These are phyloP conservation scores for Yamadazyma taylorii DNA, from an alignment of 1,139 yeast species.

Conservation along the genomic window DNA sequence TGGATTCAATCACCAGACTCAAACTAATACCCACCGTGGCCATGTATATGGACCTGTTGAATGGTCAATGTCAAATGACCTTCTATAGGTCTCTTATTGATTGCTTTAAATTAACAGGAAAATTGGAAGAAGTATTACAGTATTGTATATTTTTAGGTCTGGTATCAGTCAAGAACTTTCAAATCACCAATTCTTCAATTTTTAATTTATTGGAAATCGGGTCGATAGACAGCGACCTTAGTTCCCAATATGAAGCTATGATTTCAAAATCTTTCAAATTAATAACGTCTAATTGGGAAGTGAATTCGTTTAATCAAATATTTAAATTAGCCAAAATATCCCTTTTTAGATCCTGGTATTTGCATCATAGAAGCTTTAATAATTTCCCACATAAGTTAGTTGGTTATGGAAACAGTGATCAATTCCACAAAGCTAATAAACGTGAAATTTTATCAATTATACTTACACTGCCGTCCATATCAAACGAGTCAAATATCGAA, in stretches of 20 bases:
- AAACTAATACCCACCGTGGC: conserved; percentile 10
- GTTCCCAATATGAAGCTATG: conserved; percentile 18
- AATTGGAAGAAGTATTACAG: conserved; percentile 25
- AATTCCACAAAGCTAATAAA: conserved; percentile 30
- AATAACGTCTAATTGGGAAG: conserved; percentile 19
- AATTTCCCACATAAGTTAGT: conserved; percentile 43
- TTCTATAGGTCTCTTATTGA: conserved; percentile 33
- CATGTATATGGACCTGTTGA: conserved; percentile 4
- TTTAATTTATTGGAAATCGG: conserved; percentile 44
- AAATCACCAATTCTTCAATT: conserved; percentile 30
- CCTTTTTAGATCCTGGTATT: conserved; percentile 43
- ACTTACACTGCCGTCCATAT: background rate
- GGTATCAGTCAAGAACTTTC: conserved; percentile 29
- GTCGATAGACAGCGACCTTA: conserved; percentile 21
- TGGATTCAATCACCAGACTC: conserved; percentile 12
- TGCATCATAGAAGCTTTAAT: conserved; percentile 26
- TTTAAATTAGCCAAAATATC: conserved; percentile 32
- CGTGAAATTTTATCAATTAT: conserved; percentile 24
- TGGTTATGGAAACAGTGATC: conserved; percentile 25
- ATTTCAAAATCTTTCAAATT: conserved; percentile 23
- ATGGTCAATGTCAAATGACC: conserved; percentile 19
- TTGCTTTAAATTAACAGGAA: conserved; percentile 20
- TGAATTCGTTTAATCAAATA: conserved; percentile 20
- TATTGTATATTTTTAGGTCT: conserved; percentile 31
- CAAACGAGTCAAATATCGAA: background rate